A percentile compares a stretch with the other conserved stretches of the same genome.
phyloP scores from a whole-genome alignment of 2,329 filamentous ascomycete species.

The Eutypella sp. region DNA sequence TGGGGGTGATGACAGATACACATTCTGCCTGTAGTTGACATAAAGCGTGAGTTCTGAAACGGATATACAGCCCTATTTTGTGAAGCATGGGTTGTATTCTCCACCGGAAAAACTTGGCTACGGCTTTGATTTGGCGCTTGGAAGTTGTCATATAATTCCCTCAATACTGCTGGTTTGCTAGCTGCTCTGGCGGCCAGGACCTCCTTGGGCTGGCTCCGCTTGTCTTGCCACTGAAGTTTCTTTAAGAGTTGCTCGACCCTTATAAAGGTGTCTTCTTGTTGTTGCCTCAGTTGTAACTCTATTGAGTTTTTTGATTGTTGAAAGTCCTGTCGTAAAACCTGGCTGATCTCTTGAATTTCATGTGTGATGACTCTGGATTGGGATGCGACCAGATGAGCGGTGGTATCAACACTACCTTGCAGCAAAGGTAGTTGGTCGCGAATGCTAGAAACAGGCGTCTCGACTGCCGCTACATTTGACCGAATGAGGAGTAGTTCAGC shows the following conservation, averaged over 20 bases:
- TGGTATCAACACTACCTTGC: neutral
- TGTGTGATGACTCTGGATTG: neutral
- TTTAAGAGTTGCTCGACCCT: neutral
- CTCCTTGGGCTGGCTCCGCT: neutral
- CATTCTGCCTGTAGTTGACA: neutral
- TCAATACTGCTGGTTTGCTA: neutral
- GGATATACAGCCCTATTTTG: neutral
- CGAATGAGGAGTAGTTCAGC: constrained; percentile 1
- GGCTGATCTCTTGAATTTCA: neutral
- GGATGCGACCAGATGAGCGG: neutral
- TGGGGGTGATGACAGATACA: constrained; percentile 3
- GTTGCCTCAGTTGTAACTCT: neutral
- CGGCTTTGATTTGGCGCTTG: neutral
- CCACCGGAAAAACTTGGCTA: neutral
- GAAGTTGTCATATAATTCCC: constrained; percentile 1
- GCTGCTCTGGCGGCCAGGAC: neutral
- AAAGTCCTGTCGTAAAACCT: neutral
- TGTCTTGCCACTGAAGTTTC: neutral
- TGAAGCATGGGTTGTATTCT: neutral
- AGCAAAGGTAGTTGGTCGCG: neutral
- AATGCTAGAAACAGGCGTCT: neutral
- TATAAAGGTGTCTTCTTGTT: neutral
- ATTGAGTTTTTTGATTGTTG: neutral
- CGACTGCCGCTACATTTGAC: neutral
- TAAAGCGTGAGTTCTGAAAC: neutral